These are phyloP conservation scores for Saturnispora hagleri DNA, from an alignment of 805 yeast species.

Conservation along the genomic window DNA sequence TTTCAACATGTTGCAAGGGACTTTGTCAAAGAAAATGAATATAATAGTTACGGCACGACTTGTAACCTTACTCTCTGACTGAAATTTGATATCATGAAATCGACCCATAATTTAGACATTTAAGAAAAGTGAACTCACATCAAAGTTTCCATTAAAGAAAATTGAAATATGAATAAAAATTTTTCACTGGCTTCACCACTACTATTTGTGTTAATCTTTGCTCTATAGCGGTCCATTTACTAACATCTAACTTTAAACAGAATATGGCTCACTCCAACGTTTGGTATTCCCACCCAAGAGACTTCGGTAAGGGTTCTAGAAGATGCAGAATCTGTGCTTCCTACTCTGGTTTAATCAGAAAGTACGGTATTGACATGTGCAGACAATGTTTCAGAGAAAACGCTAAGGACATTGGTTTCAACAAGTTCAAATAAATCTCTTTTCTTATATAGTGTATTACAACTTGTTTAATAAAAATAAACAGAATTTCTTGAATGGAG, in stretches of 20 bases:
- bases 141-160: no score
- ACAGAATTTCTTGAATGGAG: neutral
- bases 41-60: no score
- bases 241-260: constrained; percentile 25
- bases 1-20: neutral
- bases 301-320: constrained; percentile 99
- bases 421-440: constrained; percentile 83
- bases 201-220: no score
- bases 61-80: no score
- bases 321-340: constrained; percentile 99
- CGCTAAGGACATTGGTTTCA: constrained; percentile 98
- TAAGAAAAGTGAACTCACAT: no score
- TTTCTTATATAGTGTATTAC: constrained; percentile 6
- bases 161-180: neutral
- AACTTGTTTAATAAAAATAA: constrained; percentile 9
- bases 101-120: no score
- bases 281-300: constrained; percentile 99
- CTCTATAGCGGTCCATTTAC: constrained; percentile 8
- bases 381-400: constrained; percentile 99
- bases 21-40: neutral
- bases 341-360: constrained; percentile 99
- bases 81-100: no score
- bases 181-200: neutral
- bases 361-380: constrained; percentile 98
- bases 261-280: constrained; percentile 99